phyloP scores from a whole-genome alignment of 148 eudicot genomes.

The Amaranthus cruentus region DNA sequence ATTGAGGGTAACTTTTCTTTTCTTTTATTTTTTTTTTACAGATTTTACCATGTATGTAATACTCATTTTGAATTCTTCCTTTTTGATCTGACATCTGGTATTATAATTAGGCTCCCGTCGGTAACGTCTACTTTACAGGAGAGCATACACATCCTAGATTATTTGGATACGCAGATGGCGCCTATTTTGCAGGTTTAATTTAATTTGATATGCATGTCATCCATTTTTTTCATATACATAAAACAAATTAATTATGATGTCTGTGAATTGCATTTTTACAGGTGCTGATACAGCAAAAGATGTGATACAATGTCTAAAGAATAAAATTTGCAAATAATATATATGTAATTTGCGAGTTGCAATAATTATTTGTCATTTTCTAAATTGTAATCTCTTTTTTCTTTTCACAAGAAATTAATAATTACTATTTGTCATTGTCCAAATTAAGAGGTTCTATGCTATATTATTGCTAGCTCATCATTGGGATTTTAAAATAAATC shows the following conservation, averaged over 20 bases:
- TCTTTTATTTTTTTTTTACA: background rate
- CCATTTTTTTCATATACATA: background rate
- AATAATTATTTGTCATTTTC: too few relatives aligned
- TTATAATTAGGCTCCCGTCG: constrained; percentile 26
- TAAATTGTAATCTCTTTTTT: background rate
- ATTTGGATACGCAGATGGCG: constrained; percentile 31
- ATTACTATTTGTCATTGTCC: background rate
- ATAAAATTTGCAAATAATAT: constrained; percentile 1
- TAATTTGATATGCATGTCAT: too few relatives aligned
- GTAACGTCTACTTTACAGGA: constrained; percentile 30
- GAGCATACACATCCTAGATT: constrained; percentile 30
- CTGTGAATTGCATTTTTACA: background rate
- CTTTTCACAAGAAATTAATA: background rate
- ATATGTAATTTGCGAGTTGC: too few relatives aligned
- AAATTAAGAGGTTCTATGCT: background rate
- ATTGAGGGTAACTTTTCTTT: constrained; percentile 18
- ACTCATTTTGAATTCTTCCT: too few relatives aligned
- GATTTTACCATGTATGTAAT: too few relatives aligned
- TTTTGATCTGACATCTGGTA: too few relatives aligned
- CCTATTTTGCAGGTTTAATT: constrained; percentile 28
- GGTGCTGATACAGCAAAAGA: constrained; percentile 27
- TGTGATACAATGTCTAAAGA: constrained; percentile 21
- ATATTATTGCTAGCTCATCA: too few relatives aligned
- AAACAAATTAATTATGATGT: background rate
- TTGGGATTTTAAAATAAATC: too few relatives aligned